phyloP scores from a whole-genome alignment of 345 rosid genomes.

The Arabidopsis suecica region DNA sequence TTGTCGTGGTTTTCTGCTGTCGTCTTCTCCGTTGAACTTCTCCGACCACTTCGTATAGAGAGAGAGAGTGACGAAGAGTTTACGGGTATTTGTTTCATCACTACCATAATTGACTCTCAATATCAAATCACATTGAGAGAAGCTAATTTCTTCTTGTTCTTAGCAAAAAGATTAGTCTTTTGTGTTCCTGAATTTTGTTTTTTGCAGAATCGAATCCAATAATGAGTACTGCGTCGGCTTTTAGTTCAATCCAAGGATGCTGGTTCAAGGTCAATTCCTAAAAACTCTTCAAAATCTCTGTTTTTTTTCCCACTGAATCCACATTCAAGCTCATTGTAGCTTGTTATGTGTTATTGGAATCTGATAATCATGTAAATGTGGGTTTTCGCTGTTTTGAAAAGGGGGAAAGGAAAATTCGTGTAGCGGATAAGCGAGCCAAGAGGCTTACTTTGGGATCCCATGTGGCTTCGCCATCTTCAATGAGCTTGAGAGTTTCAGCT shows the following conservation, averaged over 20 bases:
- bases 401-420: slow-evolving; percentile 46
- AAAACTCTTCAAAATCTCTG: not conserved
- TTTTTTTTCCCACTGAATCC: not conserved
- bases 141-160: not conserved
- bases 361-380: slow-evolving; percentile 5
- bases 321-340: not conserved
- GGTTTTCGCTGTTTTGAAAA: not conserved
- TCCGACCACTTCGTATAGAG: not conserved
- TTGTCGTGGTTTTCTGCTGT: not conserved
- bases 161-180: not conserved
- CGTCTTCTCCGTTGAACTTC: not conserved
- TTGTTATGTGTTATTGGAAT: not conserved
- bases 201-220: slow-evolving; percentile 23
- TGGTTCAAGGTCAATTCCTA: slow-evolving; percentile 30
- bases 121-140: not conserved
- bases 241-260: slow-evolving; percentile 39
- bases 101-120: not conserved
- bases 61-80: not conserved
- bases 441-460: slow-evolving; percentile 48
- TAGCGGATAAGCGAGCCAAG: slow-evolving; percentile 41
- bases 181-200: not conserved
- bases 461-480: slow-evolving; percentile 45
- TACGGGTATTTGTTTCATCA: not conserved
- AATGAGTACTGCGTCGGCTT: slow-evolving; percentile 38
- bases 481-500: slow-evolving; percentile 48